Base-by-base conservation (phyloP, 495 filamentous ascomycete genomes). In the Lasiosphaeriaceae sp. region DNA sequence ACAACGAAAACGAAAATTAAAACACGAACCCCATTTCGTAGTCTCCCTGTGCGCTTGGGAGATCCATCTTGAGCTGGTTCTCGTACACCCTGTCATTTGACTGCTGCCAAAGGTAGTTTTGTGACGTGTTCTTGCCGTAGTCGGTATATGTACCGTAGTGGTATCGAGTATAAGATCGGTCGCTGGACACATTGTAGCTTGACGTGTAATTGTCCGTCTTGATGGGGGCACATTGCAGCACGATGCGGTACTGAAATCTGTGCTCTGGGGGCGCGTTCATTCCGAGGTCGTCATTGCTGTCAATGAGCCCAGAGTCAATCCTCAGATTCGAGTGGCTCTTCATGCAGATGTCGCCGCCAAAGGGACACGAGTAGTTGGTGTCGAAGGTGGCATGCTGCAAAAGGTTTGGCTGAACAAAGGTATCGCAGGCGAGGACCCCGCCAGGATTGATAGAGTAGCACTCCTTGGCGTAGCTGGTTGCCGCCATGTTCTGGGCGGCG, bases 251-350 rank as follows among this genome's bases (percentile, higher is more conserved):
- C 19, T 16, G 41, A n/a, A 60, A 19, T 9, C 57, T 31, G 11
- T 60, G 12, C 6, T 49, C 37, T 5, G 45, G 34, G 1, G 57
- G 57, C 0, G 54, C 22, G 44, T 64, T 64, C 8, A 48, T 35
- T 1, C 63, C 59, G 19, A 65, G 52, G 31, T 65, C 31, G 7
- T 59, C 16, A 51, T 59, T 14, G 51, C 58, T 65, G 22, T 61
- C 58, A 16, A 66, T 21, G 44, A 37, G 57, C 4, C 59, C 63
- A 6, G 63, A 57, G 23, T 66, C 59, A 0, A 66, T 0, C 19
- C 49, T 23, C 14, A 66, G 0, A 39, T 66, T 66, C 2, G 45
- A 17, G 22, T 14, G 19, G 5, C 12, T 8, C 2, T 12, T 53
- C 34, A 51, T 54, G 45, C 59, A 66, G 24, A 66, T 31, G 5